phyloP scores from a whole-genome alignment of 495 filamentous ascomycete species.

The Schizothecium vesticola region DNA sequence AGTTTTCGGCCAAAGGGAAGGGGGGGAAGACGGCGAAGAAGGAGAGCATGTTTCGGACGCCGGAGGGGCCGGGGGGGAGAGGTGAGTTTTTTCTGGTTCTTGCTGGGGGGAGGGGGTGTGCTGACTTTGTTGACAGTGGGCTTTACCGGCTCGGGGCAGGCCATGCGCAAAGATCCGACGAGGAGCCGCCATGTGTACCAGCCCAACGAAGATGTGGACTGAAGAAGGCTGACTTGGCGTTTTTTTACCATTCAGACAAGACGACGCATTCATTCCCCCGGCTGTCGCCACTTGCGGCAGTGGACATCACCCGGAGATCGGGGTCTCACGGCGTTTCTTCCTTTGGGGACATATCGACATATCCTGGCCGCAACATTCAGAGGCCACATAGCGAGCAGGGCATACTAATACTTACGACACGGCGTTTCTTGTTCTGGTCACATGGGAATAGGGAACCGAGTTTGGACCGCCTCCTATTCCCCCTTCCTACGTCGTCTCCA shows the following conservation, averaged over 20 bases:
- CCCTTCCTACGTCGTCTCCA: not conserved
- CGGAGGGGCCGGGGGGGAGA: constrained; percentile 76
- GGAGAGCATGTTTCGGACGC: constrained; percentile 96
- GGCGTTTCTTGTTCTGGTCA: not conserved
- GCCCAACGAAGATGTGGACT: constrained; percentile 69
- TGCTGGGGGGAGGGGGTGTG: not conserved
- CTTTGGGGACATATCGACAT: not conserved
- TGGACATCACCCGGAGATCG: not conserved
- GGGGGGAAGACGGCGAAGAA: constrained; percentile 70
- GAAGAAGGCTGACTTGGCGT: constrained; percentile 22
- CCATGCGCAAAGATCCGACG: constrained; percentile 86
- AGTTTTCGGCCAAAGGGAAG: constrained; percentile 78
- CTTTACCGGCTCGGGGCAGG: constrained; percentile 88
- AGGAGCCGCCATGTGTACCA: constrained; percentile 84
- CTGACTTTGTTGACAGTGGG: constrained; percentile 62
- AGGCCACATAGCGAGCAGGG: not conserved
- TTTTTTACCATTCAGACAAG: constrained; percentile 18
- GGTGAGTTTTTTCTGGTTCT: constrained; percentile 46
- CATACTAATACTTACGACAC: not conserved
- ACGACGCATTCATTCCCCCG: not conserved
- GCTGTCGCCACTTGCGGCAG: no score
- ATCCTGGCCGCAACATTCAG: not conserved
- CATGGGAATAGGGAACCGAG: constrained; percentile 11
- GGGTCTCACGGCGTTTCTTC: not conserved
- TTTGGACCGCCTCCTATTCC: not conserved